phyloP scores from a whole-genome alignment of 257 asterid genomes.

The Striga asiatica region DNA sequence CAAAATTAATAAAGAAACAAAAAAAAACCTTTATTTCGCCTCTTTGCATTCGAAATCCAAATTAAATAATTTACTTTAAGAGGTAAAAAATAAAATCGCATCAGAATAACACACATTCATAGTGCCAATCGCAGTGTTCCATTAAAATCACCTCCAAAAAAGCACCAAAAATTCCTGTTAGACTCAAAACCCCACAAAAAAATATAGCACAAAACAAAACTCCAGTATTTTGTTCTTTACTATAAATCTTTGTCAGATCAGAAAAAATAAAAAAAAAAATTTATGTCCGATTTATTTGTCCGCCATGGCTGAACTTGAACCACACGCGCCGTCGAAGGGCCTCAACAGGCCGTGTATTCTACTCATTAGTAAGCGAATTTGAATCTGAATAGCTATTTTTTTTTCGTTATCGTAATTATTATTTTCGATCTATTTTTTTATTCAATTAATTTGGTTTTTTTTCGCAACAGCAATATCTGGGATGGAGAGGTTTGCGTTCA shows the following conservation, averaged over 20 bases:
- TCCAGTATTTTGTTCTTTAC: no score
- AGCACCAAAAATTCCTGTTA: no score
- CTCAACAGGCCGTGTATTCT: constrained; percentile 70
- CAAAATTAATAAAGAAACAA: no score
- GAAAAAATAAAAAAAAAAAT: not conserved
- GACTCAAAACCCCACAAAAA: no score
- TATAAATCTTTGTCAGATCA: not conserved
- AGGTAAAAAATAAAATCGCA: no score
- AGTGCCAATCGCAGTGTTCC: no score
- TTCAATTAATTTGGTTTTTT: not conserved
- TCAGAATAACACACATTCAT: no score
- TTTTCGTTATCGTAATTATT: not conserved
- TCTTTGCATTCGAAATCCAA: no score
- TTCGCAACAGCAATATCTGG: constrained; percentile 49
- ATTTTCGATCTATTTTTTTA: not conserved
- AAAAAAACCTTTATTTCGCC: no score
- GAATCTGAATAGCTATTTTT: not conserved
- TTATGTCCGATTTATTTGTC: not conserved
- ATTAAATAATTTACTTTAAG: no score
- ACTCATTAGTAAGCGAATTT: constrained; percentile 48
- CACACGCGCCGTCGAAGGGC: constrained; percentile 22
- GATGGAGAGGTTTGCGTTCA: constrained; percentile 87
- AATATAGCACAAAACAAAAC: no score
- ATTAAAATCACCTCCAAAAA: no score
- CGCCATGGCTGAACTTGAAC: constrained; percentile 24